Evolutionary conservation across 768 basidiomycete species (phyloP).

Genomic region (Tricholoma saponaceum): DNA sequence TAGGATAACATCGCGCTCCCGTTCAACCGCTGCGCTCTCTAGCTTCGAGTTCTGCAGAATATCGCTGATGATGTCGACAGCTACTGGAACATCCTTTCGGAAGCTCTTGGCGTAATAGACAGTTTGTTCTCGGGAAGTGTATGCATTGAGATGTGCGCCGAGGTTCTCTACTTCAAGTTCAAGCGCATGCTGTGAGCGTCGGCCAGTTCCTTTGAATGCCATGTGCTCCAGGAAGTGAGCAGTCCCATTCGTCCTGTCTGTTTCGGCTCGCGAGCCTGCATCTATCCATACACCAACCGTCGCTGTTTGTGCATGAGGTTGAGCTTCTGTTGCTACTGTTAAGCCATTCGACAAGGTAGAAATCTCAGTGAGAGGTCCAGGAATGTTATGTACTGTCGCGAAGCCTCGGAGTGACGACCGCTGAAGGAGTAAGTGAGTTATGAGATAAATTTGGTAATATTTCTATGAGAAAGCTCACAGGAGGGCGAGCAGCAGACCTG

Average conservation of each 20-base stretch:
- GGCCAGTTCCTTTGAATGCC: slow-evolving; percentile 95
- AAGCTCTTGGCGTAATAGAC: slow-evolving; percentile 99
- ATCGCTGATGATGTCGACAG: slow-evolving; percentile 97
- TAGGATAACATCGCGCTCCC: slow-evolving; percentile 94
- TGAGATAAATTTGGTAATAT: not conserved
- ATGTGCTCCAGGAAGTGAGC: slow-evolving; percentile 99
- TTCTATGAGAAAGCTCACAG: slow-evolving; percentile 2
- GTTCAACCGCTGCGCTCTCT: slow-evolving; percentile 81
- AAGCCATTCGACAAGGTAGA: slow-evolving; percentile 93
- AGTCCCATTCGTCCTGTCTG: slow-evolving; percentile 89
- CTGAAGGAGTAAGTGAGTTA: not conserved
- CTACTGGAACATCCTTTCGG: slow-evolving; percentile 85
- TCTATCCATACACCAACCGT: slow-evolving; percentile 99
- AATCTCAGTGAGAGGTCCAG: slow-evolving; percentile 80
- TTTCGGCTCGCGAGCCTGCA: slow-evolving; percentile 96
- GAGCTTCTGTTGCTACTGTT: slow-evolving; percentile 90
- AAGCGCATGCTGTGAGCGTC: slow-evolving; percentile 82
- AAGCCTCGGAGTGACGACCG: slow-evolving; percentile 50
- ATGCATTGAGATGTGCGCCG: slow-evolving; percentile 96
- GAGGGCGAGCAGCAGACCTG: slow-evolving; percentile 18
- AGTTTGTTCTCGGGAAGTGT: slow-evolving; percentile 98
- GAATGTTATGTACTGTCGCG: slow-evolving; percentile 65
- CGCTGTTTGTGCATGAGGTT: slow-evolving; percentile 89
- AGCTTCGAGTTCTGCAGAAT: slow-evolving; percentile 97
- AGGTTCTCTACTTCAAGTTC: slow-evolving; percentile 98